Evolutionary conservation across 495 filamentous ascomycete species (phyloP).

Genomic region (Talaromyces borbonicus): DNA sequence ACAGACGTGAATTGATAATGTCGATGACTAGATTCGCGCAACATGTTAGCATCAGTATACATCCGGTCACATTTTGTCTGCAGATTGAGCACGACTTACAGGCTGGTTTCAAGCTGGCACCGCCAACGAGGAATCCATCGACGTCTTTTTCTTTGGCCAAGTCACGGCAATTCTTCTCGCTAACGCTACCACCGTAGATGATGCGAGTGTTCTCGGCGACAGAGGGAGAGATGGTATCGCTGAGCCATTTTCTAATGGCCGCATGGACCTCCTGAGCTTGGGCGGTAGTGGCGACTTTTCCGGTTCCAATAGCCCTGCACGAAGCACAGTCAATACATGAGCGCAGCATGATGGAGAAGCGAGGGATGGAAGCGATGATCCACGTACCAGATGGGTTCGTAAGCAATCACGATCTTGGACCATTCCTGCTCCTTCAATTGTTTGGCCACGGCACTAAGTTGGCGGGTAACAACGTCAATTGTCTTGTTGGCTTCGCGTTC

Average conservation of each 20-base stretch:
- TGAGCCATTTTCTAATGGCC: conserved; percentile 84
- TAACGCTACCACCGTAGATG: conserved; percentile 93
- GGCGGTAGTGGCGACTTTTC: conserved; percentile 88
- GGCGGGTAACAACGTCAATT: conserved; percentile 76
- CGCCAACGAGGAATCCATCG: conserved; percentile 96
- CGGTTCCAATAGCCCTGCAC: conserved; percentile 82
- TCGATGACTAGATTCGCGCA: conserved; percentile 44
- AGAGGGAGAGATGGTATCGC: conserved; percentile 55
- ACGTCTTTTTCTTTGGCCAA: conserved; percentile 87
- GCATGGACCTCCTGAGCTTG: conserved; percentile 94
- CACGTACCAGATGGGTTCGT: conserved; percentile 92
- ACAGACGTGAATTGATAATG: conserved; percentile 53
- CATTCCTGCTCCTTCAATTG: conserved; percentile 61
- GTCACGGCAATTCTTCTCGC: conserved; percentile 94
- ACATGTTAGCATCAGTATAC: conserved; percentile 3
- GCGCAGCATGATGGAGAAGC: too few species aligned
- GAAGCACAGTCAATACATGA: too few species aligned
- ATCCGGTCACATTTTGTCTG: neutral
- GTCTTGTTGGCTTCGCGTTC: conserved; percentile 83
- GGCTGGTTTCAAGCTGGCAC: conserved; percentile 95
- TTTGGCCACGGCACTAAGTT: conserved; percentile 60
- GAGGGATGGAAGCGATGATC: too few species aligned
- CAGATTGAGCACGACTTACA: conserved; percentile 49
- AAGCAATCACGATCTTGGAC: conserved; percentile 90
- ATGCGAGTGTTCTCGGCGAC: conserved; percentile 74